Base-by-base conservation (phyloP, 495 filamentous ascomycete genomes). In the Cercophora sp. region DNA sequence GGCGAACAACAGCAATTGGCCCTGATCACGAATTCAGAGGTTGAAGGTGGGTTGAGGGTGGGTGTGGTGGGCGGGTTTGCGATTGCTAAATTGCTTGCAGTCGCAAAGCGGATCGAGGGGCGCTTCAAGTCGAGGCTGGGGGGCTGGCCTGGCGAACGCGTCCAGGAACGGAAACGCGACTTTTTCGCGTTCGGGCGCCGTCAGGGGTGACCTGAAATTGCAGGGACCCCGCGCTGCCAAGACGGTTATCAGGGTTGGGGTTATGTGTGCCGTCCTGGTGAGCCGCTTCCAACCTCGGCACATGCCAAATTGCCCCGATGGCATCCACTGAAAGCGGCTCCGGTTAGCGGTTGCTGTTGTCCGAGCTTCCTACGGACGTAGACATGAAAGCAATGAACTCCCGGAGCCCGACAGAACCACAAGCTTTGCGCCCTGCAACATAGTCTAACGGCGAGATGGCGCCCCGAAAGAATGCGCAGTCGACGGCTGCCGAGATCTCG, bases 401-500 rank as follows among this genome's bases (percentile, higher is more conserved):
- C 16, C 32, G 53, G 11, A 40, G 29, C 8, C 29, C 29, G 29
- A 32, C 29, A 13, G 24, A 19, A 34, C 10, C 45, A 34, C 25
- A 23, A 1, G 19, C 19, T 19, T 8, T 19, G 24, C 42, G 25
- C 9, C 8, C 15, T 31, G 25, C 13, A 9, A 44, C 22, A 44
- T 15, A 23, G n/a, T n/a, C n/a, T 2, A 25, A 26, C 26, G 13
- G 22, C 23, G 32, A 9, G 20, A 85, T 85, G 82, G 82, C 82
- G 58, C 79, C 82, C 60, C 62, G 70, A 51, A 85, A 77, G 69
- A 88, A 84, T 71, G 77, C 79, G 56, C 82, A 76, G 57, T 74
- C 85, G 26, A 82, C 82, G 0, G 77, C 83, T 41, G 89, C 86
- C 32, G 88, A 93, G 70, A 76, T 96, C 52, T 84, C 83, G 35